Evolutionary conservation across 164 flowering plant species (phyloP).

Genomic region (Echeveria elegans): DNA sequence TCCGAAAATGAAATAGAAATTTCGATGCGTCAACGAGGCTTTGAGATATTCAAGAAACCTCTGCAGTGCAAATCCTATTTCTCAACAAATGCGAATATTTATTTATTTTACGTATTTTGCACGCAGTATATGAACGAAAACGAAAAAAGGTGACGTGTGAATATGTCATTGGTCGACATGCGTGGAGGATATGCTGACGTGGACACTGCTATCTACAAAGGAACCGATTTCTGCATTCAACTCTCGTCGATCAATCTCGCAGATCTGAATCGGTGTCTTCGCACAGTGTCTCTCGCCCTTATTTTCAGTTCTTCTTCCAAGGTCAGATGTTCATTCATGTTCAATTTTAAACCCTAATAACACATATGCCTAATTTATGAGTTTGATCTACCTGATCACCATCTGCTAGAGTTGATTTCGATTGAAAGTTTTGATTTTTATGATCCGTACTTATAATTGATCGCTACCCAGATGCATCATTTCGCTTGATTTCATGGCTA

Average conservation of each 20-base stretch:
- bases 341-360: background rate
- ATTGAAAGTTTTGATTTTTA: background rate
- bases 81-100: no score
- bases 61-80: no score
- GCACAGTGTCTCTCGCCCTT: background rate
- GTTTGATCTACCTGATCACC: background rate
- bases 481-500: background rate
- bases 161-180: background rate
- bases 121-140: no score
- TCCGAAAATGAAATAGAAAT: no score
- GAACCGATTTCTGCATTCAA: background rate
- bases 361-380: no score
- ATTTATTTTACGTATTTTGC: no score
- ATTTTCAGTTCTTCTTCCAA: background rate
- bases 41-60: no score
- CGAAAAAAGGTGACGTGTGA: background rate
- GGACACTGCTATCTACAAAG: background rate
- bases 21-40: no score
- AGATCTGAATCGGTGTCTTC: background rate
- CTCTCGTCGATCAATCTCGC: background rate
- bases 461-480: background rate
- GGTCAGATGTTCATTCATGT: background rate
- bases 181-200: constrained; percentile 2
- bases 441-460: background rate
- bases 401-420: background rate